Conservation (phyloP, 352 stramenopile species). For the Pythium aristosporum region DNA sequence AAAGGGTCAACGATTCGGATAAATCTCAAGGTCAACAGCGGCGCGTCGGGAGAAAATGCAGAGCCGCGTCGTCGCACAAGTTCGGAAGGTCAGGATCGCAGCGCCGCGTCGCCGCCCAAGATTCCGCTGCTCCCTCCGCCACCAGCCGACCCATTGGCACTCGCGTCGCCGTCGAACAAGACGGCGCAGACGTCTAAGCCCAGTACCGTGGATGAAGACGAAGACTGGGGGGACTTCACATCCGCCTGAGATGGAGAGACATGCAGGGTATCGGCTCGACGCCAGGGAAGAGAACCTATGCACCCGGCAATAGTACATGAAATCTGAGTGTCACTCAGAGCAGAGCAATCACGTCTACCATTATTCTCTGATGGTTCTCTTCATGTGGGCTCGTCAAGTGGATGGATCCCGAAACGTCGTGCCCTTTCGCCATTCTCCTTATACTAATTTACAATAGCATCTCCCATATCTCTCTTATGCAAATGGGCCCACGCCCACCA, state of each 20-base stretch:
- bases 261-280: background rate
- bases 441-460: background rate
- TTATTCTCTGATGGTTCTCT: too few species aligned
- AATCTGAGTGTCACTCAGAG: background rate
- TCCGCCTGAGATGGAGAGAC: conserved; percentile 37
- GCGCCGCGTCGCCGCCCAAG: conserved; percentile 35
- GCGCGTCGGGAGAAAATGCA: conserved; percentile 7
- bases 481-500: conserved; percentile 1
- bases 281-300: background rate
- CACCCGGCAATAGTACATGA: background rate
- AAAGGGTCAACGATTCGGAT: conserved; percentile 77
- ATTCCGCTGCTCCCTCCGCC: conserved; percentile 61
- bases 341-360: background rate
- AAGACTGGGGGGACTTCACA: conserved; percentile 85
- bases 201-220: conserved; percentile 47
- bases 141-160: conserved; percentile 36
- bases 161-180: conserved; percentile 32
- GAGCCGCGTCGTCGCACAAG: conserved; percentile 37
- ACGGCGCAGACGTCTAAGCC: conserved; percentile 35
- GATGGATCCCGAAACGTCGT: conserved; percentile 12
- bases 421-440: background rate
- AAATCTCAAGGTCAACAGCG: conserved; percentile 56
- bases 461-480: background rate
- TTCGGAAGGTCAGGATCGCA: conserved; percentile 29
- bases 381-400: too few species aligned